phyloP scores from a whole-genome alignment of 225 moss, liverwort and hornwort species.

The Rhytidiadelphus loreus region DNA sequence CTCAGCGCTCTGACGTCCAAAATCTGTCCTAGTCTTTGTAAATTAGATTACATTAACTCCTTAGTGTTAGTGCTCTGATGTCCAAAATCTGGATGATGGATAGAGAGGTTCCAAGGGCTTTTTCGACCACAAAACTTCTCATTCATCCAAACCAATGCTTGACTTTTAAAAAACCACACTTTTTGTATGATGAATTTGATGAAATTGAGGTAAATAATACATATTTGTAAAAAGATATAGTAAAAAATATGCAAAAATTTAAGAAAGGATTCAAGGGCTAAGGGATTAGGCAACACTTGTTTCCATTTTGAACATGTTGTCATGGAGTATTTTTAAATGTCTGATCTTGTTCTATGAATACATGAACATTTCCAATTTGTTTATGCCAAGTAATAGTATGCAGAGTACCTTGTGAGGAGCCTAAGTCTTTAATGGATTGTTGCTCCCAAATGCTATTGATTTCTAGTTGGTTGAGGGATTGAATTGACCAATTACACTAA shows the following conservation, averaged over 20 bases:
- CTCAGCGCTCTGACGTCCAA: background rate
- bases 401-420: background rate
- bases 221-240: background rate
- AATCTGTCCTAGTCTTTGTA: too few relatives aligned
- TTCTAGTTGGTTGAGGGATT: background rate
- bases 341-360: background rate
- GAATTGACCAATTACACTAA: background rate
- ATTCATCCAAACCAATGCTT: background rate
- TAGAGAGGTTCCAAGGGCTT: background rate
- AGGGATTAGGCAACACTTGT: too few relatives aligned
- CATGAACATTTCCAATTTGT: background rate
- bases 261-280: background rate
- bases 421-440: background rate
- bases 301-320: background rate
- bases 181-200: background rate
- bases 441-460: fast-evolving
- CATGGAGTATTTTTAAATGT: background rate
- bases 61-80: background rate
- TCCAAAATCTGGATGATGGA: background rate
- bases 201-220: background rate
- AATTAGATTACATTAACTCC: background rate
- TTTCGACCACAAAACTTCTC: background rate
- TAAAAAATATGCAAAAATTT: background rate
- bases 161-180: background rate
- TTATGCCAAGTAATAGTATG: background rate